These are phyloP conservation scores for Halteria grandinella DNA, from an alignment of 73 alveolate species.

Conservation along the genomic window DNA sequence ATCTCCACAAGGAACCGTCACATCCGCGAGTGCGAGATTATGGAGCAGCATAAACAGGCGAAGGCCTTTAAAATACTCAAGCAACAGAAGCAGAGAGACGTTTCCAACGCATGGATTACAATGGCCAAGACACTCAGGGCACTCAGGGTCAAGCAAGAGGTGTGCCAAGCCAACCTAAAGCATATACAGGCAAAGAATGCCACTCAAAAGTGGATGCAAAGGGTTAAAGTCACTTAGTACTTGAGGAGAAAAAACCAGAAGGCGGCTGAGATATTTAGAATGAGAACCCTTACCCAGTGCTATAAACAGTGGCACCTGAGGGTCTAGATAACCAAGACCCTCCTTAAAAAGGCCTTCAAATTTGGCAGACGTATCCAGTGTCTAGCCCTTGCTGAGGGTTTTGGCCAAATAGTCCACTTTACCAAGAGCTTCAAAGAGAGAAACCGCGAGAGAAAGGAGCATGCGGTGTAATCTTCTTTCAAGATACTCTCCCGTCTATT, in stretches of 20 bases:
- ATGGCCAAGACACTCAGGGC: slow-evolving; percentile 28
- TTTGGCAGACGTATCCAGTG: slow-evolving; percentile 33
- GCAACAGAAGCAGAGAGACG: slow-evolving; percentile 25
- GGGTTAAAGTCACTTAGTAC: slow-evolving; percentile 47
- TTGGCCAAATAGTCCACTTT: slow-evolving; percentile 33
- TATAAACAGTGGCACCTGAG: slow-evolving; percentile 20
- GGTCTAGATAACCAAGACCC: slow-evolving; percentile 9
- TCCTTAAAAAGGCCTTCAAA: slow-evolving; percentile 42
- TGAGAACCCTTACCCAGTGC: not conserved
- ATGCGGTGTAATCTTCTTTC: slow-evolving; percentile 43
- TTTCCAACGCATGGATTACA: slow-evolving; percentile 39
- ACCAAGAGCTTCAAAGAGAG: slow-evolving; percentile 42
- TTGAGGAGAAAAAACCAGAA: slow-evolving; percentile 30
- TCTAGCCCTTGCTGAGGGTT: slow-evolving; percentile 33
- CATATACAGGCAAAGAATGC: slow-evolving; percentile 25
- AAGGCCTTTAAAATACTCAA: slow-evolving; percentile 18
- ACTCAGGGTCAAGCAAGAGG: slow-evolving; percentile 19
- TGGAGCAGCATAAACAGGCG: slow-evolving; percentile 7
- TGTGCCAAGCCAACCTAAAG: slow-evolving; percentile 6
- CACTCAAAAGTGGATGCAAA: slow-evolving; percentile 32
- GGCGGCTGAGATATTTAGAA: not conserved
- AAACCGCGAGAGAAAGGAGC: slow-evolving; percentile 54
- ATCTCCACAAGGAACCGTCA: not conserved
- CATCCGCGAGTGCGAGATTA: not conserved
- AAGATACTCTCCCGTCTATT: slow-evolving; percentile 28